Evolutionary conservation across 106 monocot genomes (phyloP).

Genomic region (Acorus calamus): DNA sequence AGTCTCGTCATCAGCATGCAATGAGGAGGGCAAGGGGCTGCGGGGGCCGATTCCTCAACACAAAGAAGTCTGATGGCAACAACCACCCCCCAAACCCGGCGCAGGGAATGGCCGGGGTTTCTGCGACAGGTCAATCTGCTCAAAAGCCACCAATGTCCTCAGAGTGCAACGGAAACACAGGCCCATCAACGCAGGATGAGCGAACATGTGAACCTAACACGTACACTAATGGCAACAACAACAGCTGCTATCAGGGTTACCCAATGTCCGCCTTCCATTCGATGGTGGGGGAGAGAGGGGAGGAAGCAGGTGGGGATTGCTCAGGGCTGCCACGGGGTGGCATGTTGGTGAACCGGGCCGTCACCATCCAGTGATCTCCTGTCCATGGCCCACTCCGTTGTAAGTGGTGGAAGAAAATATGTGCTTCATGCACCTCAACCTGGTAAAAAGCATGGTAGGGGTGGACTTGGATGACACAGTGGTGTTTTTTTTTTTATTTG

Average conservation of each 20-base stretch:
- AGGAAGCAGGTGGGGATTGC: slow-evolving; percentile 31
- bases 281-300: slow-evolving; percentile 17
- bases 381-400: too few relatives aligned
- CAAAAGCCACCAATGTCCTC: slow-evolving; percentile 2
- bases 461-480: slow-evolving; percentile 1
- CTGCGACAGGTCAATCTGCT: too few relatives aligned
- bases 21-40: slow-evolving; percentile 86
- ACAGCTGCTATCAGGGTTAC: slow-evolving; percentile 18
- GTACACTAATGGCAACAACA: background rate
- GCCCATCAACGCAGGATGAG: slow-evolving; percentile 7
- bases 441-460: background rate
- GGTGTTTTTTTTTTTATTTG: slow-evolving; percentile 8
- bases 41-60: slow-evolving; percentile 87
- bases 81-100: slow-evolving; percentile 4
- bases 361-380: slow-evolving; percentile 36
- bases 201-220: background rate
- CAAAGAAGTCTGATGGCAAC: slow-evolving; percentile 41
- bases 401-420: too few relatives aligned
- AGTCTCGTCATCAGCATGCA: slow-evolving; percentile 89
- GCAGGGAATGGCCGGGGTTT: background rate
- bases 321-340: slow-evolving; percentile 28
- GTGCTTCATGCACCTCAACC: background rate
- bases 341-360: slow-evolving; percentile 40
- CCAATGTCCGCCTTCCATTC: slow-evolving; percentile 20
- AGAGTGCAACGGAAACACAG: slow-evolving; percentile 5